These are phyloP conservation scores for Pilaira anomala DNA, from an alignment of 192 early-diverging fungal genomes.

Conservation along the genomic window DNA sequence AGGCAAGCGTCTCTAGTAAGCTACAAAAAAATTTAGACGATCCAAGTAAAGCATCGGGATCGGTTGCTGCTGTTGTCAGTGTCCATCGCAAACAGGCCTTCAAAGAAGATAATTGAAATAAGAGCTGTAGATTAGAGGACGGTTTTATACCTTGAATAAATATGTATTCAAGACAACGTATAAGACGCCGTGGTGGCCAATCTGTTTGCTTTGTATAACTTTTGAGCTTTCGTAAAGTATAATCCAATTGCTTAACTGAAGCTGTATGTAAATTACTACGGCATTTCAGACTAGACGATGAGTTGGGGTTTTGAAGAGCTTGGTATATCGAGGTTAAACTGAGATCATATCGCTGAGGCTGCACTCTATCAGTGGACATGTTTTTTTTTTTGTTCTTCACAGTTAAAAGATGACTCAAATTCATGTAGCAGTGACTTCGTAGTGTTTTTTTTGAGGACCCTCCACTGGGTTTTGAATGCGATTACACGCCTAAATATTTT, in stretches of 20 bases:
- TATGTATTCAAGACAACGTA: not conserved
- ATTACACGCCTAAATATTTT: too few relatives aligned
- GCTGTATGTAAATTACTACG: not conserved
- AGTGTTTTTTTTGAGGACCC: too few relatives aligned
- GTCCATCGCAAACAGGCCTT: too few relatives aligned
- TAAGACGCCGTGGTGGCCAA: not conserved
- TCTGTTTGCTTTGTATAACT: not conserved
- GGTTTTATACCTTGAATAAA: not conserved
- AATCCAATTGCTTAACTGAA: not conserved
- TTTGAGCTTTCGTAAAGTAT: conserved; percentile 5
- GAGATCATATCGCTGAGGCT: not conserved
- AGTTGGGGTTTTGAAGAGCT: not conserved
- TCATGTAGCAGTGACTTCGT: too few relatives aligned
- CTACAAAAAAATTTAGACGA: too few relatives aligned
- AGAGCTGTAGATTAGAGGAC: not conserved
- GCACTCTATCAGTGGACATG: too few relatives aligned
- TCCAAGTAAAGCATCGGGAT: too few relatives aligned
- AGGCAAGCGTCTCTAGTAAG: too few relatives aligned
- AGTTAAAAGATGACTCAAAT: too few relatives aligned
- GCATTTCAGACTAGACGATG: not conserved
- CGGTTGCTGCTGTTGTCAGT: too few relatives aligned
- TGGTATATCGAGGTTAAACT: not conserved
- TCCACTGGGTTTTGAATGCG: too few relatives aligned
- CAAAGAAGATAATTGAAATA: not conserved
- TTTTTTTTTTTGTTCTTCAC: too few relatives aligned